phyloP scores from a whole-genome alignment of 1,284 basidiomycete species.

The Ceratobasidium sp. region DNA sequence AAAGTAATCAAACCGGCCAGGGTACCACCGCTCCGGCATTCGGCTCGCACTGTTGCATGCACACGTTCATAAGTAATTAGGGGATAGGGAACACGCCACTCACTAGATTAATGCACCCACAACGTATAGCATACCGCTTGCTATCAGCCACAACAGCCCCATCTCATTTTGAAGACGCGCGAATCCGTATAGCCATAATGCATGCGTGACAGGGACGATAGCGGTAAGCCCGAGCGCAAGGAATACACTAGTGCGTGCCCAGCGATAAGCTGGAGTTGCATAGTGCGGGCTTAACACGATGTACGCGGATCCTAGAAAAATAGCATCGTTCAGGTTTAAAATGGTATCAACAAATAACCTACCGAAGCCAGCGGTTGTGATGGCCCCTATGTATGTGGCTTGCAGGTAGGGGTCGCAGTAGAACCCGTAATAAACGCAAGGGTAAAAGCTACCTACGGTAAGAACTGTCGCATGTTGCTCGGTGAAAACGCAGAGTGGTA shows the following conservation, averaged over 20 bases:
- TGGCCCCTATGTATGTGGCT: constrained; percentile 66
- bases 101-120: constrained; percentile 84
- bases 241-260: constrained; percentile 84
- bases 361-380: constrained; percentile 73
- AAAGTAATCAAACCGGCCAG: constrained; percentile 85
- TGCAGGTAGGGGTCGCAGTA: constrained; percentile 71
- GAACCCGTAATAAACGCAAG: constrained; percentile 81
- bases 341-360: constrained; percentile 54
- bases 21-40: constrained; percentile 81
- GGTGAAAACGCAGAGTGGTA: neutral
- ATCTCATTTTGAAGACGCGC: constrained; percentile 68
- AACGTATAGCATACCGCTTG: constrained; percentile 79
- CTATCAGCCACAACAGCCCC: constrained; percentile 76
- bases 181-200: constrained; percentile 70
- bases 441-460: constrained; percentile 71
- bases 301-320: constrained; percentile 71
- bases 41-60: constrained; percentile 73
- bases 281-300: constrained; percentile 86
- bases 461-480: constrained; percentile 57
- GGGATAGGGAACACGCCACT: constrained; percentile 58
- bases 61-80: constrained; percentile 43
- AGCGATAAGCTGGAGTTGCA: constrained; percentile 78
- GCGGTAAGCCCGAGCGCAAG: constrained; percentile 82
- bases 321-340: constrained; percentile 47
- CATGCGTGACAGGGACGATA: constrained; percentile 78